Percentiles rank a stretch among this genome's conserved stretches.
Evolutionary conservation across 2,329 filamentous ascomycete species (phyloP).

Genomic region (Dryadomyces sulphureus): DNA sequence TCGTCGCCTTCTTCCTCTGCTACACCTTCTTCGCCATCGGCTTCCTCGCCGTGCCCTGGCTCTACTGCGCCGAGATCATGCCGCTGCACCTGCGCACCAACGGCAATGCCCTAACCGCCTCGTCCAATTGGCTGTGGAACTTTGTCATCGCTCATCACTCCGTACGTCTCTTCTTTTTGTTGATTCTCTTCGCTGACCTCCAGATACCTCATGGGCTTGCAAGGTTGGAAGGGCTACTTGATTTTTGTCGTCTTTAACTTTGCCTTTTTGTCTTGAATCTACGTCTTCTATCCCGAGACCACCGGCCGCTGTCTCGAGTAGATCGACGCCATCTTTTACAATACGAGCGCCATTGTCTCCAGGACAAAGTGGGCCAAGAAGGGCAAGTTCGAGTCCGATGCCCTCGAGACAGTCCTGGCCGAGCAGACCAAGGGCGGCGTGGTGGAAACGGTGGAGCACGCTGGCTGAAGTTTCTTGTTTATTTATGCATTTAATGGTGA

Average conservation of each 20-base stretch:
- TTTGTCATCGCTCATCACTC: slow-evolving; percentile 18
- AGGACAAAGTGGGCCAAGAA: slow-evolving; percentile 1
- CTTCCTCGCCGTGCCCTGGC: slow-evolving; percentile 24
- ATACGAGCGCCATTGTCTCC: slow-evolving; percentile 5
- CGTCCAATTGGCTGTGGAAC: slow-evolving; percentile 20
- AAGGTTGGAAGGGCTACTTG: slow-evolving; percentile 37
- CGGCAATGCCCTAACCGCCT: slow-evolving; percentile 21
- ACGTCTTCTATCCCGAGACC: slow-evolving; percentile 33
- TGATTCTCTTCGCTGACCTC: neutral
- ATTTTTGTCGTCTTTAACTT: slow-evolving; percentile 34
- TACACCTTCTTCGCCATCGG: slow-evolving; percentile 16
- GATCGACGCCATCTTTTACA: slow-evolving; percentile 22
- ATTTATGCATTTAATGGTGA: too few species aligned
- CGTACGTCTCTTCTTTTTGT: slow-evolving; percentile 12
- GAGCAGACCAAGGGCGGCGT: neutral
- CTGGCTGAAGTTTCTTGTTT: too few species aligned
- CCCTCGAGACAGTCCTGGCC: neutral
- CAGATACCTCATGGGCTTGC: slow-evolving; percentile 27
- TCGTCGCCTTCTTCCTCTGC: slow-evolving; percentile 14
- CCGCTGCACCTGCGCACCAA: slow-evolving; percentile 20
- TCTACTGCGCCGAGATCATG: slow-evolving; percentile 17
- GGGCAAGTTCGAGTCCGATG: slow-evolving; percentile 2
- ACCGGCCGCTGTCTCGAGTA: slow-evolving; percentile 3
- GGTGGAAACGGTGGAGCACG: neutral
- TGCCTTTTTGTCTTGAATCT: slow-evolving; percentile 27